Conservation (phyloP, 208 protist species). For the Wallacemonas collosoma region DNA sequence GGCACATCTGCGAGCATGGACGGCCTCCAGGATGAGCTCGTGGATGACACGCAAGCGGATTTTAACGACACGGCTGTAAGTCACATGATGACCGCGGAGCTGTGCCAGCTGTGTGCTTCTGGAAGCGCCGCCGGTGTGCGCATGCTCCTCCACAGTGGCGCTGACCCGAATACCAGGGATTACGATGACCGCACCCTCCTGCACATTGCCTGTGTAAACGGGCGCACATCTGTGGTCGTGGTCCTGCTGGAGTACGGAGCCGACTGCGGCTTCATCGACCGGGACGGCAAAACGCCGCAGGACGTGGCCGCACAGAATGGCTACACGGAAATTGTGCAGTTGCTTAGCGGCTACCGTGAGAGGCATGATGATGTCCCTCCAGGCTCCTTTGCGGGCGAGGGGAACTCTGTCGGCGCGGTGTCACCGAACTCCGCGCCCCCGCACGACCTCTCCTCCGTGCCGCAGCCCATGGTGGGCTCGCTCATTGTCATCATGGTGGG, state of each 20-base stretch:
- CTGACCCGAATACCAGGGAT: constrained; percentile 76
- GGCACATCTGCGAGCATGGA: background rate
- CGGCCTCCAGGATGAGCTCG: background rate
- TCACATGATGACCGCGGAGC: constrained; percentile 79
- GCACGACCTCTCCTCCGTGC: constrained; percentile 75
- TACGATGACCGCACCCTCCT: constrained; percentile 83
- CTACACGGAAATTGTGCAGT: constrained; percentile 49
- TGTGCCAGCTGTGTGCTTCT: constrained; percentile 73
- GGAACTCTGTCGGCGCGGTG: constrained; percentile 23
- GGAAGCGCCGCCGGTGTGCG: constrained; percentile 69
- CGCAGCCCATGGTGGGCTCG: constrained; percentile 82
- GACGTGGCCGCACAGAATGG: constrained; percentile 69
- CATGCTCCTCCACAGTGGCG: constrained; percentile 71
- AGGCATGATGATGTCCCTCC: constrained; percentile 22
- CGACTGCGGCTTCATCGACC: constrained; percentile 47
- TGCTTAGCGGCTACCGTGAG: constrained; percentile 33
- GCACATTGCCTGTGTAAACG: constrained; percentile 76
- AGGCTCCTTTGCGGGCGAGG: constrained; percentile 27
- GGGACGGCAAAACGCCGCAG: constrained; percentile 63
- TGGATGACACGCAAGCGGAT: constrained; percentile 19
- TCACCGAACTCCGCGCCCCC: constrained; percentile 39
- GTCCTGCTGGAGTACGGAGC: constrained; percentile 75
- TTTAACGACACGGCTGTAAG: constrained; percentile 48
- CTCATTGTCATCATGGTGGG: constrained; percentile 93
- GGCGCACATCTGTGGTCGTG: constrained; percentile 51